Conservation (phyloP, 2,329 filamentous ascomycete species). For the Sphaceloma murrayae region DNA sequence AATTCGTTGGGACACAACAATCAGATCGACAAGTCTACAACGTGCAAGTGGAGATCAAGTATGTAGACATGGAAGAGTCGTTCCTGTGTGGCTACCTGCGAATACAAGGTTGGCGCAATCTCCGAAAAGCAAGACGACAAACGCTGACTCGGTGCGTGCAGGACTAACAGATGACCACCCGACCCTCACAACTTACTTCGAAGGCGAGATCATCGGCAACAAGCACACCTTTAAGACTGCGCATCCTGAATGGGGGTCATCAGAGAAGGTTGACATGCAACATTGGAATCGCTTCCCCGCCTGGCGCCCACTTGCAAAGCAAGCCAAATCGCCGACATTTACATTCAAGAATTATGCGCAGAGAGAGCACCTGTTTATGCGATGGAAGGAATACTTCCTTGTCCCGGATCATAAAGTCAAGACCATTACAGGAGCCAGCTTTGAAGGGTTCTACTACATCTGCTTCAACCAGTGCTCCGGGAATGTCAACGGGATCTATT, state of each 20-base stretch:
- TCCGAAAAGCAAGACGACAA: too few relatives aligned
- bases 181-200: constrained; percentile 95
- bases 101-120: constrained; percentile 61
- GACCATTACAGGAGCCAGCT: constrained; percentile 87
- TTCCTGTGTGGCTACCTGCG: constrained; percentile 90
- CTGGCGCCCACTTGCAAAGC: constrained; percentile 66
- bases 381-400: constrained; percentile 97
- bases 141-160: constrained; percentile 31
- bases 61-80: constrained; percentile 88
- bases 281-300: constrained; percentile 89
- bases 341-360: constrained; percentile 62
- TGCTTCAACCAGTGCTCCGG: constrained; percentile 92
- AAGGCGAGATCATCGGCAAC: constrained; percentile 92
- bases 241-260: constrained; percentile 84
- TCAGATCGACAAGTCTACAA: constrained; percentile 91
- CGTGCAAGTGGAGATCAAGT: constrained; percentile 92
- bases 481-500: constrained; percentile 87
- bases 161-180: constrained; percentile 91
- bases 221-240: constrained; percentile 92
- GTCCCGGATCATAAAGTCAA: constrained; percentile 89
- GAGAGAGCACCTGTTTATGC: constrained; percentile 89
- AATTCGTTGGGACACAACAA: constrained; percentile 81
- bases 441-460: constrained; percentile 98
- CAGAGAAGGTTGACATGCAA: constrained; percentile 78
- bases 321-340: constrained; percentile 45